Conservation (phyloP, 495 filamentous ascomycete species). For the Tuber microsphaerosporum region DNA sequence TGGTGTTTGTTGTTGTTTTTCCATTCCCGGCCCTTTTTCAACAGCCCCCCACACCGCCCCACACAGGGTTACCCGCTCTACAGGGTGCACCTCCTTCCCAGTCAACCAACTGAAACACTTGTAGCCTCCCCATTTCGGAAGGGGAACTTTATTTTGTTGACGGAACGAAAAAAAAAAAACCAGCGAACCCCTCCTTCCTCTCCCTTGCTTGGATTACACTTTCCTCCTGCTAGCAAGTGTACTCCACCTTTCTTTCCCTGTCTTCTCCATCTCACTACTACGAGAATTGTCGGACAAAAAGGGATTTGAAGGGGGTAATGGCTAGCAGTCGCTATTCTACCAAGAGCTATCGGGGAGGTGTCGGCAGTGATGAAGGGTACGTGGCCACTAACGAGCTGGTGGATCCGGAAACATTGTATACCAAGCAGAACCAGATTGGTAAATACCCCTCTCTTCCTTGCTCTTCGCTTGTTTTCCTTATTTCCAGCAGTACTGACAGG, state of each 20-base stretch:
- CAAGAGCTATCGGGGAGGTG: constrained; percentile 27
- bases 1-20: constrained; percentile 24
- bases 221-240: background rate
- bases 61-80: background rate
- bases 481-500: constrained; percentile 16
- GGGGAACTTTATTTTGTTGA: constrained; percentile 39
- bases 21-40: constrained; percentile 20
- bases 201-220: constrained; percentile 9
- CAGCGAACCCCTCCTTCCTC: constrained; percentile 27
- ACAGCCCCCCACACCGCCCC: constrained; percentile 23
- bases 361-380: constrained; percentile 28
- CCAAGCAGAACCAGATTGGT: constrained; percentile 92
- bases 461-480: background rate
- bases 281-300: constrained; percentile 11
- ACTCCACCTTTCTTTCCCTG: constrained; percentile 22
- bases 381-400: constrained; percentile 43
- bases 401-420: constrained; percentile 83
- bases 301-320: constrained; percentile 8
- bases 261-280: constrained; percentile 18
- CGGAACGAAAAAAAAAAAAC: constrained; percentile 17
- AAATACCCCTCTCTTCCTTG: constrained; percentile 39
- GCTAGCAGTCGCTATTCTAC: constrained; percentile 33
- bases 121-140: constrained; percentile 34
- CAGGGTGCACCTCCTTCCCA: no score
- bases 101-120: background rate